phyloP scores from a whole-genome alignment of 306 rosid species.

The Medicago truncatula region DNA sequence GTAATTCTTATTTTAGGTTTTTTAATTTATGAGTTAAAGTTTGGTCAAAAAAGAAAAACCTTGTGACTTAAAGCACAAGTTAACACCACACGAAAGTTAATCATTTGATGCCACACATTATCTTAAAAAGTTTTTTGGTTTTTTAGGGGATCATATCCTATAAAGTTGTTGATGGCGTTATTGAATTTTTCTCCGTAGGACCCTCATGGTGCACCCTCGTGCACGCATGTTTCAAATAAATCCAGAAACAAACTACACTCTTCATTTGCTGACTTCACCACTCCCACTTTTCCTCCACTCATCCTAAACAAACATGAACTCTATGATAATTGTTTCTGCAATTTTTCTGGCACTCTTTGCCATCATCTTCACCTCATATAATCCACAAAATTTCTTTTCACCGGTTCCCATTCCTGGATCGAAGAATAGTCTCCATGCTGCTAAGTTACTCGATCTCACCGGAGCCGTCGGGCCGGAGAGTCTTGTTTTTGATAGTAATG shows the following conservation, averaged over 20 bases:
- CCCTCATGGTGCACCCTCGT: background rate
- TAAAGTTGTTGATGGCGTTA: too few species aligned
- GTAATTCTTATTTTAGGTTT: too few species aligned
- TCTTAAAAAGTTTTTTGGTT: too few species aligned
- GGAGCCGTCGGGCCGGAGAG: constrained; percentile 95
- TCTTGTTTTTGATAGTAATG: constrained; percentile 66
- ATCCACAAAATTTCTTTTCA: constrained; percentile 29
- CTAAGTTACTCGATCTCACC: constrained; percentile 49
- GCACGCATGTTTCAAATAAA: background rate
- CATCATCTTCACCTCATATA: constrained; percentile 39
- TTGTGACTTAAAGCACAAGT: too few species aligned
- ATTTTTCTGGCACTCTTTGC: constrained; percentile 51
- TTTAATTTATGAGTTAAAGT: too few species aligned
- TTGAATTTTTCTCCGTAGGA: background rate
- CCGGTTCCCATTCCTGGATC: constrained; percentile 57
- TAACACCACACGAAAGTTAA: too few species aligned
- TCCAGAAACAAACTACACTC: background rate
- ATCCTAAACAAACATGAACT: constrained; percentile 45
- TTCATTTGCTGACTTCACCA: background rate
- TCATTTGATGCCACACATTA: too few species aligned
- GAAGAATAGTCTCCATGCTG: constrained; percentile 57
- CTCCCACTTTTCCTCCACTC: background rate
- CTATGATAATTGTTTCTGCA: constrained; percentile 37
- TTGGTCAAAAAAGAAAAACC: too few species aligned
- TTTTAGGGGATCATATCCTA: too few species aligned